These are phyloP conservation scores for Leccinum angustisporum DNA, from an alignment of 1,284 basidiomycete species.

Conservation along the genomic window DNA sequence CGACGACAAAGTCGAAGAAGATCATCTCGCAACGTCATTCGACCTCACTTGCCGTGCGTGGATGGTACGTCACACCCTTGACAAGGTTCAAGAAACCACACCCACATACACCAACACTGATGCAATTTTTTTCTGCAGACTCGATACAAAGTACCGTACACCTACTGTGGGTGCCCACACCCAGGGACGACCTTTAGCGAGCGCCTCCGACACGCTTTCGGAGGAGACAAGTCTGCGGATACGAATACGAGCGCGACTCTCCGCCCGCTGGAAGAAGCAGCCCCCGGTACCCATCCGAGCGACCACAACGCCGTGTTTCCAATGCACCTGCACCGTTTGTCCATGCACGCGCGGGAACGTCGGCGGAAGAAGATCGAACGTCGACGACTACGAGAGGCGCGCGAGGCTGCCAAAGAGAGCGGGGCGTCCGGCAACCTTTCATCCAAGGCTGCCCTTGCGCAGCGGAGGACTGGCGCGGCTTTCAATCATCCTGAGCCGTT, in stretches of 20 bases:
- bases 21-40: slow-evolving; percentile 42
- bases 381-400: slow-evolving; percentile 14
- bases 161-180: slow-evolving; percentile 48
- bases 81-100: not conserved
- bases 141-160: slow-evolving; percentile 44
- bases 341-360: slow-evolving; percentile 21
- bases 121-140: slow-evolving; percentile 20
- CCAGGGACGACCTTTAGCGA: slow-evolving; percentile 43
- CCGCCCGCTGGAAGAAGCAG: slow-evolving; percentile 25
- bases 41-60: slow-evolving; percentile 47
- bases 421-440: not conserved
- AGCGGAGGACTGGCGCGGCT: not conserved
- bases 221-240: not conserved
- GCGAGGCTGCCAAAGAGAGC: not conserved
- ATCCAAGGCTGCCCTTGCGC: not conserved
- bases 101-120: not conserved
- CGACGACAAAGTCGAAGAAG: slow-evolving; percentile 48
- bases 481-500: slow-evolving; percentile 18
- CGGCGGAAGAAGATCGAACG: slow-evolving; percentile 23
- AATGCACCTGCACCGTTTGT: slow-evolving; percentile 20
- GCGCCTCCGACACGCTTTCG: slow-evolving; percentile 22
- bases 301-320: slow-evolving; percentile 47
- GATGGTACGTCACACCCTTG: slow-evolving; percentile 29
- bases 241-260: slow-evolving; percentile 8
- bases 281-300: slow-evolving; percentile 43